phyloP scores from a whole-genome alignment of 257 asterid genomes.

The Thymus mandschuricus region DNA sequence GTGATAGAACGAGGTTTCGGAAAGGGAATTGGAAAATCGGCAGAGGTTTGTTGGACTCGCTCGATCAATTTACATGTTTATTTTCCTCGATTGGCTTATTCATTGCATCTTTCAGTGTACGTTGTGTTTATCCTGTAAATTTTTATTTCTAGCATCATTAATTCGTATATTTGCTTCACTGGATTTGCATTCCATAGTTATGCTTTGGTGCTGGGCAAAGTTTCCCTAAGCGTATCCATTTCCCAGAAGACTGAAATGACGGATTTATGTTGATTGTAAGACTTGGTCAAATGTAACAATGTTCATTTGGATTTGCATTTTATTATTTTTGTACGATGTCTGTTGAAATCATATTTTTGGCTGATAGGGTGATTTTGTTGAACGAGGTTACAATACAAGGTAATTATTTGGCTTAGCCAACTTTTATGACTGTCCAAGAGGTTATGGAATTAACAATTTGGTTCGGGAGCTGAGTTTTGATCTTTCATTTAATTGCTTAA shows the following conservation, averaged over 20 bases:
- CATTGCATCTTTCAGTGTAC: too few species aligned
- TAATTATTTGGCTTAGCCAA: constrained; percentile 24
- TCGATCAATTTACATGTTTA: constrained; percentile 4
- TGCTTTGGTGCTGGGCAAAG: constrained; percentile 65
- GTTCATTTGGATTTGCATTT: constrained; percentile 35
- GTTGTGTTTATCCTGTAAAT: too few species aligned
- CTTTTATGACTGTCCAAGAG: constrained; percentile 21
- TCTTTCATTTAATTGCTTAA: constrained; percentile 15
- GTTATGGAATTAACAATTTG: too few species aligned
- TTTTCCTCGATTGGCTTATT: not conserved
- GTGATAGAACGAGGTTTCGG: too few species aligned
- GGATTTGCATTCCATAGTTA: constrained; percentile 41
- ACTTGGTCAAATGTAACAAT: constrained; percentile 49
- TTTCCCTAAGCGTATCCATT: constrained; percentile 59
- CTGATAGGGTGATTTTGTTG: too few species aligned
- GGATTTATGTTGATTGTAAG: constrained; percentile 85
- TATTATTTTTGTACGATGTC: constrained; percentile 29
- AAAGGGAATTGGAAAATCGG: too few species aligned
- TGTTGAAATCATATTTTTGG: constrained; percentile 24
- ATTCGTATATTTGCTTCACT: too few species aligned
- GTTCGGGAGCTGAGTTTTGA: constrained; percentile 20
- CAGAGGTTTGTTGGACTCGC: too few species aligned
- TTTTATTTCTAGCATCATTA: too few species aligned
- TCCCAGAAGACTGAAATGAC: constrained; percentile 78
- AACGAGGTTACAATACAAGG: too few species aligned